phyloP scores from a whole-genome alignment of 805 yeast genomes.

The Grigorovia transvaalensis region DNA sequence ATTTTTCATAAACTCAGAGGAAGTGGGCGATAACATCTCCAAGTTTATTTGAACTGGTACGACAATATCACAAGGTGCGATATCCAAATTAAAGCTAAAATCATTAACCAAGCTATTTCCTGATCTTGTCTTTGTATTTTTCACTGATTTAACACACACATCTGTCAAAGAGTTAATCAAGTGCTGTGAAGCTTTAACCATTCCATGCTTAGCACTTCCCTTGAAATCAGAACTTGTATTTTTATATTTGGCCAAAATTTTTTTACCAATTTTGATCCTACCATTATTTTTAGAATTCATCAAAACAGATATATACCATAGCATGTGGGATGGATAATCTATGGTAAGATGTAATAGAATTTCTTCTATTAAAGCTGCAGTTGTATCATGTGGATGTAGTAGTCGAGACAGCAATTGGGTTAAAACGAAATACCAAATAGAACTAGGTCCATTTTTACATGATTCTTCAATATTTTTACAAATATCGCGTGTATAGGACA shows the following conservation, averaged over 20 bases:
- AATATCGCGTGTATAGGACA: constrained; percentile 36
- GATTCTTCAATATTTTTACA: constrained; percentile 39
- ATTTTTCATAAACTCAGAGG: constrained; percentile 31
- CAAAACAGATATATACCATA: constrained; percentile 66
- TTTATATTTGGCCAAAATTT: constrained; percentile 29
- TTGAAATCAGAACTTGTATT: constrained; percentile 2
- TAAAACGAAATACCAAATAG: constrained; percentile 70
- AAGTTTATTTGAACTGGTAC: constrained; percentile 68
- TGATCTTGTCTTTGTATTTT: constrained; percentile 15
- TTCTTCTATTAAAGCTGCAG: constrained; percentile 45
- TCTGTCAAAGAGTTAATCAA: constrained; percentile 16
- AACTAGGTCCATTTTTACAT: constrained; percentile 38
- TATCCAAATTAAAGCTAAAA: constrained; percentile 33
- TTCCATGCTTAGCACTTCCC: constrained; percentile 4
- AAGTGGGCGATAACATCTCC: constrained; percentile 51
- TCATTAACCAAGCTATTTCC: constrained; percentile 30
- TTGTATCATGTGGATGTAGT: constrained; percentile 46
- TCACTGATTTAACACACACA: constrained; percentile 21
- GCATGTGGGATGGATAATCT: constrained; percentile 67
- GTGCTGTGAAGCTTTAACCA: constrained; percentile 18
- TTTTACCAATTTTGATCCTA: constrained; percentile 37
- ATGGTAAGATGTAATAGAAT: constrained; percentile 48
- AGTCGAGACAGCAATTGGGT: constrained; percentile 81
- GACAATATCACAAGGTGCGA: constrained; percentile 44
- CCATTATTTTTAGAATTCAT: constrained; percentile 44